These are phyloP conservation scores for Suhomyces ambrosiae DNA, from an alignment of 1,139 yeast species.

Conservation along the genomic window DNA sequence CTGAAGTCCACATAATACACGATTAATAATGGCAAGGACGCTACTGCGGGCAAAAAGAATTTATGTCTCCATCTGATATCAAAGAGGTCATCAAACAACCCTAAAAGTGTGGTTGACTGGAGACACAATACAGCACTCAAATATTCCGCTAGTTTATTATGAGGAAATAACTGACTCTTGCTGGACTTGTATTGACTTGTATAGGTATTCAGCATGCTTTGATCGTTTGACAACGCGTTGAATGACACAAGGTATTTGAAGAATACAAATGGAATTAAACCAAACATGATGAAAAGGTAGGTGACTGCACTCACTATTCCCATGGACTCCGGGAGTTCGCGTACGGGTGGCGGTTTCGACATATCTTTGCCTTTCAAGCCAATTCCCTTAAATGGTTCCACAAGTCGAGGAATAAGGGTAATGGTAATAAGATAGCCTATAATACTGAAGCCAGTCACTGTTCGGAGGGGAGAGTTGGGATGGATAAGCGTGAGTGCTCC, in stretches of 20 bases:
- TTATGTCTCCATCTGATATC: slow-evolving; percentile 98
- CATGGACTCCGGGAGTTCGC: slow-evolving; percentile 78
- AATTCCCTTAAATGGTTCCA: slow-evolving; percentile 65
- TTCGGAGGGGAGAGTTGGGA: slow-evolving; percentile 39
- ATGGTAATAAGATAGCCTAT: slow-evolving; percentile 65
- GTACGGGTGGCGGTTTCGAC: slow-evolving; percentile 66
- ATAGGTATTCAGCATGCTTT: slow-evolving; percentile 35
- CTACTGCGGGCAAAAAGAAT: slow-evolving; percentile 92
- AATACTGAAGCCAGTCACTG: slow-evolving; percentile 66
- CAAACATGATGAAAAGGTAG: slow-evolving; percentile 77
- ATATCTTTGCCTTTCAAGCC: slow-evolving; percentile 86
- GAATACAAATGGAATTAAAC: slow-evolving; percentile 87
- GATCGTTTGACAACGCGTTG: slow-evolving; percentile 39
- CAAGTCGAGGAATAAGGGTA: slow-evolving; percentile 65
- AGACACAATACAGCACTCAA: slow-evolving; percentile 81
- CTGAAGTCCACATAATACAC: slow-evolving; percentile 95
- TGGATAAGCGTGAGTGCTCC: slow-evolving; percentile 17
- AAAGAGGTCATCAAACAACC: slow-evolving; percentile 91
- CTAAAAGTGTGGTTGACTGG: slow-evolving; percentile 81
- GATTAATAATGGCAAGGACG: slow-evolving; percentile 85
- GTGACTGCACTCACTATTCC: slow-evolving; percentile 87
- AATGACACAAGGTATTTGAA: slow-evolving; percentile 71
- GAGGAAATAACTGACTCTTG: slow-evolving; percentile 63
- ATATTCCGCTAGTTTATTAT: slow-evolving; percentile 81
- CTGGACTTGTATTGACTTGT: slow-evolving; percentile 38